These are phyloP conservation scores for Orbilia brochopaga DNA, from an alignment of 2,329 filamentous ascomycete genomes.

Conservation along the genomic window DNA sequence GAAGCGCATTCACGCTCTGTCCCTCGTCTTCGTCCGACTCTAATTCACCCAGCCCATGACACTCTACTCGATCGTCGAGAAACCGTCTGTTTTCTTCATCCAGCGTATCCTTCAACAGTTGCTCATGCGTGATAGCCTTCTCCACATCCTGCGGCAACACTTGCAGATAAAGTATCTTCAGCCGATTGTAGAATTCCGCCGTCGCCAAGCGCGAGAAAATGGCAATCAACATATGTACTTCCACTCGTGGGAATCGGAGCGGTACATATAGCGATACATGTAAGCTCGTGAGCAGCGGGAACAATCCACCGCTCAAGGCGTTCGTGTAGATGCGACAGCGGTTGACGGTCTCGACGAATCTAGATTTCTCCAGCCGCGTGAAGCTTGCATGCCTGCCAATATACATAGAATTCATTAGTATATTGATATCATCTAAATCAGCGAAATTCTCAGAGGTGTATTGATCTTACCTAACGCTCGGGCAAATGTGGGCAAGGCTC, in stretches of 20 bases:
- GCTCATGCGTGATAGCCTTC: background rate
- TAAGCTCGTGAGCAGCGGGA: background rate
- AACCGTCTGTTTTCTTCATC: background rate
- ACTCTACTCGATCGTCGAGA: background rate
- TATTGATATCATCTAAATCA: too few relatives aligned
- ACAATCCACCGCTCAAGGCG: background rate
- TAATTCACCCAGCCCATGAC: background rate
- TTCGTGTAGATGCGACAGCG: background rate
- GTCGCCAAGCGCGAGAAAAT: background rate
- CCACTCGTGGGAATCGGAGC: background rate
- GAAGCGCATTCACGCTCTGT: background rate
- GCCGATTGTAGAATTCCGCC: background rate
- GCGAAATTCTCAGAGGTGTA: too few relatives aligned
- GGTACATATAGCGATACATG: background rate
- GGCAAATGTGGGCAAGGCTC: background rate
- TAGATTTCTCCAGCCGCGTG: background rate
- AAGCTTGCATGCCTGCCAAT: background rate
- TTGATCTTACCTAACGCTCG: constrained; percentile 6
- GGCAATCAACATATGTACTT: background rate
- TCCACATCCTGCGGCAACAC: background rate
- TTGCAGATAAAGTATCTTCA: background rate
- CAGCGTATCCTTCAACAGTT: background rate
- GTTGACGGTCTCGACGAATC: background rate
- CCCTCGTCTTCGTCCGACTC: background rate
- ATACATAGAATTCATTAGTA: background rate